Base-by-base conservation (phyloP, 83 land plant genomes). In the Thuja plicata region DNA sequence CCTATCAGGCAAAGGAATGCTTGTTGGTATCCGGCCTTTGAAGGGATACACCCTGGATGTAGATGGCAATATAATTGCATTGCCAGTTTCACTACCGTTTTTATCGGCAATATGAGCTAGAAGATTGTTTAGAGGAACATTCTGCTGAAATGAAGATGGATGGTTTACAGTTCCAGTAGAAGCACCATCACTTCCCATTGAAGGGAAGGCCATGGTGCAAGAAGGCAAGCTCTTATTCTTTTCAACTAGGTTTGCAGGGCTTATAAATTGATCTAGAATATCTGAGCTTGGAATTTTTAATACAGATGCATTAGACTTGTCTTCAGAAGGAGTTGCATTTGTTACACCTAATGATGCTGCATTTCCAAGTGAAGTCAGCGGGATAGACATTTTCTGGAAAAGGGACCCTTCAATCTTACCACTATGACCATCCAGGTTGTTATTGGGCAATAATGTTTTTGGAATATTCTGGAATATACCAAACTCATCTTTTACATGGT, bases 401-500 rank as follows among this genome's bases (percentile, higher is more conserved):
- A 35, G 35, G 7, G 57, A 30, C 3, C 48, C 60, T 35, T 88
- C 90, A 80, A 89, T 70, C 27, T 35, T 83, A 11, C 91, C 91
- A 11, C 80, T 55, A 76, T 37, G 84, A 35, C 66, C 79, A 89
- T 89, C 91, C 38, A 88, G 1, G 35, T 86, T 88, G 77, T 41
- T 76, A 34, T 91, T 88, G 45, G 90, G 60, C 13, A 77, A 57
- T 62, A 86, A 90, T 76, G 88, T 78, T 45, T 88, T 84, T 71
- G 92, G 88, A 32, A 88, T 89, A 91, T 88, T 90, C 3, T 91
- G 89, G 78, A 89, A 84, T 62, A 88, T 81, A n/a, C 82, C 80
- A 89, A 95, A 95, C 55, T 90, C 87, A 24, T 91, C 89, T 81
- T 87, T 91, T 41, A 94, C 87, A 70, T 77, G 87, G 43, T 84